Evolutionary conservation across 2,329 filamentous ascomycete genomes (phyloP), one percentile per base, ranked within the genome.

Genomic region (Aspergillus bombycis): DNA sequence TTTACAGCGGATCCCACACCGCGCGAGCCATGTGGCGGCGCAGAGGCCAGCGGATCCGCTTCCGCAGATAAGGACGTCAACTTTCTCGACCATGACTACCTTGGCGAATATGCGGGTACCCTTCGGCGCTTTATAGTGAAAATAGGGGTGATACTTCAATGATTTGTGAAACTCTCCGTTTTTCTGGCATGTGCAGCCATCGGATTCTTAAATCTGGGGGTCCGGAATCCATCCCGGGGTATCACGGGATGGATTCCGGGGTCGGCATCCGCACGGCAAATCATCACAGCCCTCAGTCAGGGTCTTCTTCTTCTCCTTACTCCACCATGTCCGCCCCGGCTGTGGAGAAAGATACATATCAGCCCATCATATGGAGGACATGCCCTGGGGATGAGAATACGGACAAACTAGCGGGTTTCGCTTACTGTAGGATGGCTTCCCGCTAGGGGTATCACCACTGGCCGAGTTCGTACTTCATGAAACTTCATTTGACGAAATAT

Each of bases 41-140:
- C 83, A 86, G 57, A 89, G 80, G 21, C 88, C 88, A 6, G 88
- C 88, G 1, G 86, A 88, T 34, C 88, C 88, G 60, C 82, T 84
- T 62, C 88, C 87, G 63, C 82, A 83, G 65, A 90, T 89, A 19
- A 90, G 74, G 19, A 90, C 85, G 67, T 88, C 85, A 65, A 71
- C 62, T 67, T 73, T 72, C 53, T 74, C 67, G 36, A 57, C 16
- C 61, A 66, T 62, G 45, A 23, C 45, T 58, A 36, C 21, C 32
- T 54, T 9, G 2, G n/a, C 2, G 19, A 21, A 3, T 36, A 19
- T 21, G 28, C 5, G n/a, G 4, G 38, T 41, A 41, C 19, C 50
- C 30, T 34, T 34, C 30, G 11, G 28, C 19, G 32, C 8, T 12
- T 21, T n/a, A 36, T 7, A 32, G 7, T 16, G 21, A 26, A 11